Evolutionary conservation across 129 eudicot genomes (phyloP).

Genomic region (Artemisia argyi): DNA sequence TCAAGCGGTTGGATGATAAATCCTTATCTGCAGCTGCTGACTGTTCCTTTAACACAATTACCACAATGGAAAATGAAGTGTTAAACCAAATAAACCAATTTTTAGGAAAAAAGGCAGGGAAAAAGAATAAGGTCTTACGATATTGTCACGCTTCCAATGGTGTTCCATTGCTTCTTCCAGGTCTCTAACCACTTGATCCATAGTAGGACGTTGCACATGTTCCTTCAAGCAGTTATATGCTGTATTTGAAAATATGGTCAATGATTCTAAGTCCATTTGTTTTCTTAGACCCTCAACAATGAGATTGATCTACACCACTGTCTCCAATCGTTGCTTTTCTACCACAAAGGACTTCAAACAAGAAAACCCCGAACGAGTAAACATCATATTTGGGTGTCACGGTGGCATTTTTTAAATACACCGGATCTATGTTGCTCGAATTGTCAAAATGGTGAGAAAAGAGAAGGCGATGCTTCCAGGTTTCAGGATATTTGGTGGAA

Average conservation of each 20-base stretch:
- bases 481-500: conserved; percentile 21
- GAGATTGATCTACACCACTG: not conserved
- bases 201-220: not conserved
- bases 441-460: conserved; percentile 3
- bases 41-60: conserved; percentile 4
- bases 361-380: conserved; percentile 18
- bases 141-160: conserved; percentile 5
- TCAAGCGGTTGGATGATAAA: no score
- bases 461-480: conserved; percentile 21
- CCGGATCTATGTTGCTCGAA: not conserved
- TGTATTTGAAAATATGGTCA: not conserved
- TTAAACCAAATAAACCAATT: not conserved
- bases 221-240: not conserved
- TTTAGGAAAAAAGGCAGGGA: not conserved
- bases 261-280: not conserved
- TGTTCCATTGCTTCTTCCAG: conserved; percentile 13
- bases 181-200: not conserved
- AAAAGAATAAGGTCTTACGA: conserved; percentile 17
- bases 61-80: not conserved
- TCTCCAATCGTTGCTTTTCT: not conserved
- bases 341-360: conserved; percentile 18
- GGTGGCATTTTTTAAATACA: not conserved
- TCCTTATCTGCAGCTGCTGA: no score
- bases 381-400: conserved; percentile 29
- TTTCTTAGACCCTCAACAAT: not conserved